A percentile compares a stretch with the other conserved stretches of the same genome.
Evolutionary conservation across 2,329 filamentous ascomycete genomes (phyloP).

Genomic region (Colletotrichum eremochloae): DNA sequence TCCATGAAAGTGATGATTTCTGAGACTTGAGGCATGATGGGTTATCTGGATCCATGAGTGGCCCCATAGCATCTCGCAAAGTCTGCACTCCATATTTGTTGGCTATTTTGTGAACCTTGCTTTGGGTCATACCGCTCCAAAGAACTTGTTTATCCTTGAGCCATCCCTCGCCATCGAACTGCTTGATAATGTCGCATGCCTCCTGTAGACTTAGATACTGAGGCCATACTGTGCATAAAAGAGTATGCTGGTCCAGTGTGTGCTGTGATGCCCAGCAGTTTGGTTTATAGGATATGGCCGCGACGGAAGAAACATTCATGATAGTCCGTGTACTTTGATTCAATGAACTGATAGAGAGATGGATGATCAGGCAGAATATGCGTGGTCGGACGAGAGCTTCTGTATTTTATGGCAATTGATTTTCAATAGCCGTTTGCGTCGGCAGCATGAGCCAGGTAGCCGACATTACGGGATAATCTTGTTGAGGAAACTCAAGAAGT

Average conservation of each 20-base stretch:
- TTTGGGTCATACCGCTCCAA: background rate
- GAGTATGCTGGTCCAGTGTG: background rate
- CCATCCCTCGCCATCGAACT: background rate
- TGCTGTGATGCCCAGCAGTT: background rate
- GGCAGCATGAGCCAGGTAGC: background rate
- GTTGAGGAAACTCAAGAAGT: background rate
- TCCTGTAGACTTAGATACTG: background rate
- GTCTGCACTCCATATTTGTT: background rate
- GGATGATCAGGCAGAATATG: rapidly evolving
- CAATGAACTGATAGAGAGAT: no score
- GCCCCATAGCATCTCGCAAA: background rate
- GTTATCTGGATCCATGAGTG: background rate
- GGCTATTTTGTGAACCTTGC: background rate
- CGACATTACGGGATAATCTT: background rate
- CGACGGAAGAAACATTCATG: background rate
- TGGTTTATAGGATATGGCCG: background rate
- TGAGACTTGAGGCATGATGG: background rate
- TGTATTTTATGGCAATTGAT: background rate
- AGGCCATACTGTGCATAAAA: conserved; percentile 3
- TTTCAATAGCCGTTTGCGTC: background rate
- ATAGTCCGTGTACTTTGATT: background rate
- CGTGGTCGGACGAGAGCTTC: no score
- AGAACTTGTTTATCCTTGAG: background rate
- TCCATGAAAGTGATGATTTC: background rate
- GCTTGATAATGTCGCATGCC: background rate